Percentiles rank a stretch among this genome's conserved stretches.
Evolutionary conservation across 2,329 filamentous ascomycete genomes (phyloP).

Genomic region (Penicillium sp.): DNA sequence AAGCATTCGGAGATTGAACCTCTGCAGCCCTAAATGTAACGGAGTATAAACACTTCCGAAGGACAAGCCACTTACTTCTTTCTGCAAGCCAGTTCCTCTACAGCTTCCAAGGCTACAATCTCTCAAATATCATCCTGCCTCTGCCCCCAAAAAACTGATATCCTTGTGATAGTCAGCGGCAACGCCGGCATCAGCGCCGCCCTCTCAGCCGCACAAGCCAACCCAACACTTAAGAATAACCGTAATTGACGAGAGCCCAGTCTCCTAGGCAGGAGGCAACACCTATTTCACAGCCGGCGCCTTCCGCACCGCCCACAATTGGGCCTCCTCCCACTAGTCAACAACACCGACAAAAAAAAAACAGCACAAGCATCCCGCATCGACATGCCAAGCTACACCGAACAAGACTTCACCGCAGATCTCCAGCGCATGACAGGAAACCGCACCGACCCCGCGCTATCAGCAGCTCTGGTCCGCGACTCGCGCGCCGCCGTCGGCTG

Average conservation of each 20-base stretch:
- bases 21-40: background rate
- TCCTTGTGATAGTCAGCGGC: slow-evolving; percentile 59
- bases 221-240: slow-evolving; percentile 42
- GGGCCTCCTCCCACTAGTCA: slow-evolving; percentile 61
- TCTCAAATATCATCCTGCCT: background rate
- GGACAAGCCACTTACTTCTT: background rate
- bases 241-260: slow-evolving; percentile 60
- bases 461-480: slow-evolving; percentile 50
- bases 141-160: slow-evolving; percentile 15
- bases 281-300: slow-evolving; percentile 65
- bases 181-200: slow-evolving; percentile 65
- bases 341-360: slow-evolving; percentile 58
- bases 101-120: too few relatives aligned
- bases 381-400: slow-evolving; percentile 58
- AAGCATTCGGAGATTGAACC: background rate
- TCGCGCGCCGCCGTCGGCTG: slow-evolving; percentile 54
- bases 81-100: background rate
- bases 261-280: slow-evolving; percentile 61
- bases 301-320: slow-evolving; percentile 56
- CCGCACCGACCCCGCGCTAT: slow-evolving; percentile 51
- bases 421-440: slow-evolving; percentile 56
- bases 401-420: slow-evolving; percentile 54
- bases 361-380: slow-evolving; percentile 48
- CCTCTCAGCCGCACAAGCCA: slow-evolving; percentile 52
- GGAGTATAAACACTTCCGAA: background rate